Evolutionary conservation across 148 eudicot genomes (phyloP), one percentile per base, ranked within the genome.

Genomic region (Silene uniflora): DNA sequence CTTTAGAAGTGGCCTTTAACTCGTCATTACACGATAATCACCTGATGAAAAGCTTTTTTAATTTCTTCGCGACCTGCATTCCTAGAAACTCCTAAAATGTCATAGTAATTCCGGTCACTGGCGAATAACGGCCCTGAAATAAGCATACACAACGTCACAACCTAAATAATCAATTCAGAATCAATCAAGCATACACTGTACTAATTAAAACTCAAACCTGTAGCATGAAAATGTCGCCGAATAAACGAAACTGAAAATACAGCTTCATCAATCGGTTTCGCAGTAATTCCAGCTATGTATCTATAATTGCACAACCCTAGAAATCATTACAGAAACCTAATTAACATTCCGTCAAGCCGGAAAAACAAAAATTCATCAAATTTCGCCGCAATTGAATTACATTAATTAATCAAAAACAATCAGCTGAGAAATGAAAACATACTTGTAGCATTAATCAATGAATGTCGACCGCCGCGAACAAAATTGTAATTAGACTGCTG

Each of bases 11-110:
- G 61, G 55, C 59, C 54, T 71, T 16, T 23, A 23, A 71, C 39
- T 49, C 10, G 4, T 23, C 18, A 71, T 24, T 24, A 71, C 61
- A 4, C 18, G 19, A 66, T 32, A 76, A 72, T 68, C 64, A 90
- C 98, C 79, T 73, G 85, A 75, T 87, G 98, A 83, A 84, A 94
- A 76, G 96, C 93, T 84, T 91, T 92, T 78, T 85, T 90, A 79
- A 94, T 91, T 80, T 94, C 92, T 80, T 92, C 92, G 70, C 74
- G 86, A 42, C 85, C 79, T 55, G 97, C 97, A 82, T 78, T 77
- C 73, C 82, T 76, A 54, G 96, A 64, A 74, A 94, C 90, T 61
- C 98, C 97, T 55, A 94, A 85, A 69, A 89, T 62, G 18, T 90
- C 91, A 77, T 94, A 94, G 77, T 88, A 88, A 85, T 88, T 88